Evolutionary conservation across 495 filamentous ascomycete genomes (phyloP), one percentile per base, ranked within the genome.

Genomic region (Massariosphaeria phaeospora): DNA sequence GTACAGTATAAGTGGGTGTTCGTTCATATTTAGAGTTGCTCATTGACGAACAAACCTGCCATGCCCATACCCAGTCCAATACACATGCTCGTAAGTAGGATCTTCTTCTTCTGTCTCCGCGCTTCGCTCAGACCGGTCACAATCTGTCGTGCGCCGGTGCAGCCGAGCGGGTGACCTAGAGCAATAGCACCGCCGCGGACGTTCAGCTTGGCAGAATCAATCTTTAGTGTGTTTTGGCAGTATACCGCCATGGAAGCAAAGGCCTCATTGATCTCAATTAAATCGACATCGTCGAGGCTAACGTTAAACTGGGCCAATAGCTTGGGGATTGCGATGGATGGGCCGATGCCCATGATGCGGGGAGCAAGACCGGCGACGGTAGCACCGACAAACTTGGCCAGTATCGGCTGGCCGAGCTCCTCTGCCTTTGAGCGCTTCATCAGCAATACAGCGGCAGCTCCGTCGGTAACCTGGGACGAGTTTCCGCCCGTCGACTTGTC

Each of bases 221-320:
- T 72, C 30, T 82, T 82, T 27, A 96, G 77, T 50, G 76, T 81
- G 51, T 91, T 76, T 17, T 85, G 67, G 73, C 89, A 95, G 77
- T 96, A 98, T 2, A 96, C 89, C 1, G 88, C 91, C 91, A 98
- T 98, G 25, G 84, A 89, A 23, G 91, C 93, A 61, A 98, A 98
- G 1, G 93, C 93, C 79, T 98, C 93, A 72, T 98, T 98, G 65
- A 98, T 73, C 78, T 98, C 93, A 59, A 88, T 80, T 39, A 98
- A 77, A 61, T 98, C 93, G 55, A 89, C 78, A 53, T 98, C 91
- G 40, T 83, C 74, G 46, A 94, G 76, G n/a, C 74, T 76, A 57
- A 98, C 67, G 66, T 83, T 79, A 80, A 83, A 84, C 75, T 95
- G 84, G 66, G 70, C 71, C 40, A 98, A 76, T 30, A 98, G 78